Conservation (phyloP, 2,329 filamentous ascomycete genomes). For the Alternaria arbusti region DNA sequence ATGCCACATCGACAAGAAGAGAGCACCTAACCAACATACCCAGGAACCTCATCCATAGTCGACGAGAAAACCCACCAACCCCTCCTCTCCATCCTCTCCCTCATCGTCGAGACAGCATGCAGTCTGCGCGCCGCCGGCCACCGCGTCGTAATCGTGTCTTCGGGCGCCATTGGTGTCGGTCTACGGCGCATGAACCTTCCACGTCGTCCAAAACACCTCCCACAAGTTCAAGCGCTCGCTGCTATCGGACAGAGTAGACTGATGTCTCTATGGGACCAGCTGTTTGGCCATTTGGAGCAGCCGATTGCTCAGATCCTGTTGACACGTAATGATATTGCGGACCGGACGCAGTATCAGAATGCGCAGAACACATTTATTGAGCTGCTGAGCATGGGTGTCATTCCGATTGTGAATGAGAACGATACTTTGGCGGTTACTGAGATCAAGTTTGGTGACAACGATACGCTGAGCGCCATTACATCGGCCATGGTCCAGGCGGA, state of each 20-base stretch:
- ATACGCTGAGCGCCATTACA: slow-evolving; percentile 94
- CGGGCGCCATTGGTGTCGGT: slow-evolving; percentile 93
- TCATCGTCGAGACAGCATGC: slow-evolving; percentile 93
- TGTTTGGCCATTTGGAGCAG: slow-evolving; percentile 87
- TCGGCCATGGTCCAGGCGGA: slow-evolving; percentile 97
- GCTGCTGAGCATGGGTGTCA: slow-evolving; percentile 90
- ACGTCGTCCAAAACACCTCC: slow-evolving; percentile 86
- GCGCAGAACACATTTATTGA: slow-evolving; percentile 94
- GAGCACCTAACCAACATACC: slow-evolving; percentile 38
- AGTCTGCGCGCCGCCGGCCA: slow-evolving; percentile 89
- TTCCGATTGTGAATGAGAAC: slow-evolving; percentile 98
- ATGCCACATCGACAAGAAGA: slow-evolving; percentile 20
- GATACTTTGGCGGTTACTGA: slow-evolving; percentile 96
- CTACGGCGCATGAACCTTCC: slow-evolving; percentile 88
- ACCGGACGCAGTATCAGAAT: slow-evolving; percentile 94
- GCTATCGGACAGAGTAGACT: slow-evolving; percentile 95
- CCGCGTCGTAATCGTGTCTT: slow-evolving; percentile 93
- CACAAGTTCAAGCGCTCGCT: slow-evolving; percentile 89
- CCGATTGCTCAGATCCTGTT: slow-evolving; percentile 94
- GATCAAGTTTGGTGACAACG: slow-evolving; percentile 99
- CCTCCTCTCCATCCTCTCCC: slow-evolving; percentile 83
- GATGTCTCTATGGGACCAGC: slow-evolving; percentile 92
- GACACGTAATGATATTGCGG: slow-evolving; percentile 94
- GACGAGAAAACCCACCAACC: slow-evolving; percentile 95
- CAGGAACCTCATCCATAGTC: slow-evolving; percentile 98